These are phyloP conservation scores for Trametes villosa DNA, from an alignment of 768 basidiomycete species.

Conservation along the genomic window DNA sequence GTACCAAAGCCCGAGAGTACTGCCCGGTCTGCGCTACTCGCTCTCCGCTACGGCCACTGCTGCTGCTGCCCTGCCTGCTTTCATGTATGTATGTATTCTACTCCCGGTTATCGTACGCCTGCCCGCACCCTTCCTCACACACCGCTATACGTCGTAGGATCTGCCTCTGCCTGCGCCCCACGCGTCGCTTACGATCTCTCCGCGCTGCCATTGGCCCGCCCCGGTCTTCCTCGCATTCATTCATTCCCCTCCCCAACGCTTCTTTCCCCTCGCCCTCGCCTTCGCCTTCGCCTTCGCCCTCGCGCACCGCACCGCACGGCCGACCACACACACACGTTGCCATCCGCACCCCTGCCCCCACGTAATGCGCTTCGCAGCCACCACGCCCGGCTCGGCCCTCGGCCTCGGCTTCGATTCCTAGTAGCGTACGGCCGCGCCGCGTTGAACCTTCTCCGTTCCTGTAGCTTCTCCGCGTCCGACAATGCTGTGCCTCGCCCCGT, in stretches of 20 bases:
- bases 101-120: slow-evolving; percentile 16
- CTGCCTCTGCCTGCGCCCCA: not conserved
- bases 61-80: not conserved
- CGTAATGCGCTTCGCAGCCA: not conserved
- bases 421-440: slow-evolving; percentile 11
- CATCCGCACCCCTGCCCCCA: not conserved
- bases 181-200: not conserved
- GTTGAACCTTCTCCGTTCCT: slow-evolving; percentile 13
- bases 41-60: not conserved
- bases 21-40: slow-evolving; percentile 7
- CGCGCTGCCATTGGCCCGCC: slow-evolving; percentile 1
- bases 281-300: not conserved
- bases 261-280: not conserved
- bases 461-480: slow-evolving; percentile 15
- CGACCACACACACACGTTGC: not conserved
- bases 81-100: slow-evolving; percentile 16
- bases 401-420: slow-evolving; percentile 11
- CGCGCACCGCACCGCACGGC: not conserved
- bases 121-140: slow-evolving; percentile 5
- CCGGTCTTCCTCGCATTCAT: not conserved
- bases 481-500: slow-evolving; percentile 7
- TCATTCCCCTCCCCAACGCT: not conserved
- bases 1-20: not conserved
- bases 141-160: not conserved
- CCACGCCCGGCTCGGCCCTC: slow-evolving; percentile 9